Conservation (phyloP, 2,329 filamentous ascomycete genomes). For the Talaromyces sp. region DNA sequence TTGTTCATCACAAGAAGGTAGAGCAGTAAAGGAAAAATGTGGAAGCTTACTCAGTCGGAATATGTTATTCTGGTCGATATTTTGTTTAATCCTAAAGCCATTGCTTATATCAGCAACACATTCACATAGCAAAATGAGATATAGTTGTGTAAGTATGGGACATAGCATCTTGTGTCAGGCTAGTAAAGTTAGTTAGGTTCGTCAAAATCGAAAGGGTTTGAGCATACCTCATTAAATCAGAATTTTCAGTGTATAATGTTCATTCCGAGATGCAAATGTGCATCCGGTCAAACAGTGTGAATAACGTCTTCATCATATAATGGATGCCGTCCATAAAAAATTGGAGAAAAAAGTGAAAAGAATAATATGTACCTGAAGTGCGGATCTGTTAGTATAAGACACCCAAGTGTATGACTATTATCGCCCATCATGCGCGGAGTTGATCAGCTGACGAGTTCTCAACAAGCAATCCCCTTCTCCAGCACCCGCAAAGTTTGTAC, state of each 20-base stretch:
- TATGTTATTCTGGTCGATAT: neutral
- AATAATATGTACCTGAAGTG: slow-evolving; percentile 14
- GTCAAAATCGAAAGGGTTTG: neutral
- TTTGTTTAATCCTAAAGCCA: neutral
- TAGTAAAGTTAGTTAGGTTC: slow-evolving; percentile 14
- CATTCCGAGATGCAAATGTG: slow-evolving; percentile 48
- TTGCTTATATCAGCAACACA: neutral
- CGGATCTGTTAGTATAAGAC: slow-evolving; percentile 1
- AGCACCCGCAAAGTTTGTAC: slow-evolving; percentile 60
- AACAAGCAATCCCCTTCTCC: slow-evolving; percentile 54
- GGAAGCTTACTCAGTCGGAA: neutral
- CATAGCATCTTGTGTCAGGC: slow-evolving; percentile 38
- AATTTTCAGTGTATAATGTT: slow-evolving; percentile 60
- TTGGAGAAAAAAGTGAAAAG: slow-evolving; percentile 10
- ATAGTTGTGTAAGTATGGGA: slow-evolving; percentile 15
- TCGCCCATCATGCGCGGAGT: neutral
- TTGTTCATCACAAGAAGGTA: slow-evolving; percentile 47
- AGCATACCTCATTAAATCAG: slow-evolving; percentile 62
- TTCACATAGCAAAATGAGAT: neutral
- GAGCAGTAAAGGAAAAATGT: neutral
- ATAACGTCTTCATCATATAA: slow-evolving; percentile 60
- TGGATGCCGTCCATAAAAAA: slow-evolving; percentile 29
- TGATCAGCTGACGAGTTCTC: slow-evolving; percentile 62
- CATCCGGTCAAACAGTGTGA: slow-evolving; percentile 63
- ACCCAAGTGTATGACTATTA: neutral